Base-by-base conservation (phyloP, 495 filamentous ascomycete species). In the Chaetomium cochliodes region DNA sequence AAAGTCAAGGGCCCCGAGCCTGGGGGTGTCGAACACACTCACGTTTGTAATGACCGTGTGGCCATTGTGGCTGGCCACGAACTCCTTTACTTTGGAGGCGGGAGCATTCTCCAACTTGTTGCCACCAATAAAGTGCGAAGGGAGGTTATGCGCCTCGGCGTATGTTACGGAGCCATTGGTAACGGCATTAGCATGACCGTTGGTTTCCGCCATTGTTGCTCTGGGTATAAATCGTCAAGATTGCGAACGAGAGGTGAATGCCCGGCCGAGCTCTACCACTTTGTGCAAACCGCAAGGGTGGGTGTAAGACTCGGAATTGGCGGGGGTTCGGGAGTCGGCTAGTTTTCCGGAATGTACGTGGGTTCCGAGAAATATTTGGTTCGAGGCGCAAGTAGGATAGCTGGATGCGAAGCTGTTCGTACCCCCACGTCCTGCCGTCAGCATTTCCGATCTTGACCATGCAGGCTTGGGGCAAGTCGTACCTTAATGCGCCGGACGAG, bases 31-130 rank as follows among this genome's bases (percentile, higher is more conserved):
- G 18, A 23, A 25, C 22, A 42, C 49, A 73, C 91, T 82, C 79
- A 98, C 94, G 77, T 91, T 96, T 63, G 90, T 96, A 72, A 99
- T 98, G 70, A 97, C 92, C 18, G 94, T 98, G 81, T 99, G 94
- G 63, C 96, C 94, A 71, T 92, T 90, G 77, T 97, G 83, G 20
- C 80, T 78, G 30, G 92, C 86, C 44, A 99, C 93, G 74, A 98
- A 99, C 71, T 99, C 93, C 83, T 94, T 97, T 28, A 98, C 91
- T 68, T 82, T 84, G 60, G 92, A 87, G 20, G 92, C 82, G 25
- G 86, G 72, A 46, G 94, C 93, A 71, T 86, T 88, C 44, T 86
- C 86, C 65, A 99, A 79, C 72, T 86, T 86, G 77, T 96, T 97
- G 50, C 93, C 92, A 68, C 94, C 94, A 74, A 98, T 93, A 78